These are phyloP conservation scores for Huntiella omanensis DNA, from an alignment of 2,329 filamentous ascomycete genomes.

Conservation along the genomic window DNA sequence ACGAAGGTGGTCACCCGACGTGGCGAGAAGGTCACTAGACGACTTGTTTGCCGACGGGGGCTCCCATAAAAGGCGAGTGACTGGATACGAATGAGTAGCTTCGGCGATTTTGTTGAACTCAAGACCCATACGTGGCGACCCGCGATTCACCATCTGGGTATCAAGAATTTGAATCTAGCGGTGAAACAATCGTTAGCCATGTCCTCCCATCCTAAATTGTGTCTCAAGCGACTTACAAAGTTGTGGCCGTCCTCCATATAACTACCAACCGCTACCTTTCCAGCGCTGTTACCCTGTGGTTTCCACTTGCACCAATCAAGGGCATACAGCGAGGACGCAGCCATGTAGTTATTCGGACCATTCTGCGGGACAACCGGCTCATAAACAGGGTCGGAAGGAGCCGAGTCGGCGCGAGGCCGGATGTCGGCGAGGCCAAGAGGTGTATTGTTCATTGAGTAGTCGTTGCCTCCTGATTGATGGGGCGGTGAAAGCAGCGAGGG, in stretches of 20 bases:
- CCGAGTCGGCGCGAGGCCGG: constrained; percentile 66
- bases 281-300: constrained; percentile 58
- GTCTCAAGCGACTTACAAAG: constrained; percentile 42
- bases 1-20: constrained; percentile 82
- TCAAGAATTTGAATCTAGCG: constrained; percentile 88
- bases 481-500: neutral
- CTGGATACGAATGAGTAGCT: constrained; percentile 93
- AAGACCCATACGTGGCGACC: constrained; percentile 53
- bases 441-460: constrained; percentile 40
- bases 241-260: constrained; percentile 97
- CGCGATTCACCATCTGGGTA: constrained; percentile 56
- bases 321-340: constrained; percentile 88
- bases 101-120: constrained; percentile 90
- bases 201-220: constrained; percentile 2
- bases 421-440: constrained; percentile 86
- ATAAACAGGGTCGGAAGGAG: constrained; percentile 53
- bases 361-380: constrained; percentile 46
- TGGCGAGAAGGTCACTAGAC: constrained; percentile 83
- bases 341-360: constrained; percentile 78
- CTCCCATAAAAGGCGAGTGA: constrained; percentile 90
- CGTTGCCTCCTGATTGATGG: neutral
- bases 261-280: constrained; percentile 87
- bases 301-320: constrained; percentile 99
- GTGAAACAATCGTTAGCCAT: constrained; percentile 9
- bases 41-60: constrained; percentile 89